phyloP scores from a whole-genome alignment of 169 alveolate species.

The Plasmodium malariae region DNA sequence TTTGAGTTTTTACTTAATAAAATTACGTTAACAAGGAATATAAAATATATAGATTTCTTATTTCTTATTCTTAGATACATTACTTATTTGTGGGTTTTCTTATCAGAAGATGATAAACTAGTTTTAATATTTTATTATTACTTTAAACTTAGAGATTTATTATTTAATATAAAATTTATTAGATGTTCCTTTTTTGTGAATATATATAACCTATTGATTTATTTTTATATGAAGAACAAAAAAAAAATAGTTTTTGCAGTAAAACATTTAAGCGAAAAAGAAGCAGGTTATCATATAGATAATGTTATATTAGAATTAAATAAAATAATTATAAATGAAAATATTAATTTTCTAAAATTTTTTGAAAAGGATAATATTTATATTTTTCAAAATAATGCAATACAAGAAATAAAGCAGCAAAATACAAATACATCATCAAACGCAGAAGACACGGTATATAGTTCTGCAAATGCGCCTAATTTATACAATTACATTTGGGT shows the following conservation, averaged over 20 bases:
- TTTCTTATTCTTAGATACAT: constrained; percentile 60
- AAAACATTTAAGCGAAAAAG: constrained; percentile 37
- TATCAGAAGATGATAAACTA: constrained; percentile 48
- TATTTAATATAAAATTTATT: constrained; percentile 32
- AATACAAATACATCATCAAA: neutral
- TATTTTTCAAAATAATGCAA: neutral
- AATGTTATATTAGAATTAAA: constrained; percentile 40
- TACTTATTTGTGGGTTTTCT: constrained; percentile 59
- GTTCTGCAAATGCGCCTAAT: neutral
- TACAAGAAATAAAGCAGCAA: neutral
- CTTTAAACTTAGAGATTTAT: constrained; percentile 53
- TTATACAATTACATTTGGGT: constrained; percentile 67
- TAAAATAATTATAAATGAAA: constrained; percentile 41
- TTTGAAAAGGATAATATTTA: constrained; percentile 11
- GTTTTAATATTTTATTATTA: constrained; percentile 61
- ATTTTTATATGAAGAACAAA: constrained; percentile 41
- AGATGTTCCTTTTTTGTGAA: constrained; percentile 58
- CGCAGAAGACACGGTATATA: constrained; percentile 18
- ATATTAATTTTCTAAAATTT: constrained; percentile 13
- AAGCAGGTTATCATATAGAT: constrained; percentile 14
- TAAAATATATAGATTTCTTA: constrained; percentile 51
- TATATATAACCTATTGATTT: constrained; percentile 28
- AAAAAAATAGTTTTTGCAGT: constrained; percentile 26
- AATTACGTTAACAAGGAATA: constrained; percentile 28
- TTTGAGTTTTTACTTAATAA: constrained; percentile 49